Evolutionary conservation across 257 asterid species (phyloP), one percentile per base, ranked within the genome.

Genomic region (Gynochthodes officinalis): DNA sequence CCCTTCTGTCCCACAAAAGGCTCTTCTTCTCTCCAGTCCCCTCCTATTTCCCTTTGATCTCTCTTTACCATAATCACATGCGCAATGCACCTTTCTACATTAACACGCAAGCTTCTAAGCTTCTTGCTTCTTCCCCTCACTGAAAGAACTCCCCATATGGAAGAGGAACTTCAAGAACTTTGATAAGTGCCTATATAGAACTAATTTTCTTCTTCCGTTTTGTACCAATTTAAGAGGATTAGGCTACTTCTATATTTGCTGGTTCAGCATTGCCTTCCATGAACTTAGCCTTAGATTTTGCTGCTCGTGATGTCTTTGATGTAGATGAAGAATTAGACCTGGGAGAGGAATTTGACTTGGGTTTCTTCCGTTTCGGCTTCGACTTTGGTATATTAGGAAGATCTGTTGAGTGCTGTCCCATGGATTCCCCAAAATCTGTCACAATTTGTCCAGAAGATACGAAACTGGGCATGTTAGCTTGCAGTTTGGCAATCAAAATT

Each of bases 191-290:
- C n/a, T 12, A n/a, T 21, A 13, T 28, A 19, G 1, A 63, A 28
- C 23, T 35, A n/a, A 23, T 12, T 55, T 65, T 63, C 62, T 50
- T 67, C 53, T 32, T 59, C 21, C 25, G 2, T 25, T 44, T 39
- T 27, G n/a, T 39, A 16, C 44, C 76, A 55, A 53, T 19, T 55
- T 73, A 63, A 64, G 23, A 54, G 44, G 21, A 18, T 82, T 76
- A 89, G 30, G 92, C 93, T 77, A 92, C 95, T 83, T 87, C 89
- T 72, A 90, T 85, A 76, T 90, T 84, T 62, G 82, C 37, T 39
- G 83, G 75, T 33, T 79, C 81, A 5, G 78, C 84, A 76, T 75
- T 81, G 60, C 82, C 89, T 75, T 89, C 93, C 7, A 74, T 82
- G 18, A 87, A 86, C 62, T 90, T 86, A 77, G 89, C 54, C 76